Evolutionary conservation across 2,329 filamentous ascomycete genomes (phyloP).

Genomic region (Pseudocercospora pini-densiflorae): DNA sequence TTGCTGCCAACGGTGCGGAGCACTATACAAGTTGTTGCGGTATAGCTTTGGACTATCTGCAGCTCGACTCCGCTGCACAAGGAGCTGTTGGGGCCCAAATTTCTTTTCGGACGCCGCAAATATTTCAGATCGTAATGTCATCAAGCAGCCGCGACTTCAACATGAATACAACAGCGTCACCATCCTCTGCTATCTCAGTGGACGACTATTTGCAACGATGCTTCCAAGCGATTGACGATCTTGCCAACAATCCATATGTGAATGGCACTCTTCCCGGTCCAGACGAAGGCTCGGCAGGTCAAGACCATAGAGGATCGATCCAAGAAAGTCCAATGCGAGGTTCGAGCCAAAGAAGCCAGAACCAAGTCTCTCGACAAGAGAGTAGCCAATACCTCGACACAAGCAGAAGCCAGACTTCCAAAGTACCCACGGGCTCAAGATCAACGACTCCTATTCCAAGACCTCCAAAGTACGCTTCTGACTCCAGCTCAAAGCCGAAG

Average conservation of each 20-base stretch:
- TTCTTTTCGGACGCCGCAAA: neutral
- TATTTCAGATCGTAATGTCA: neutral
- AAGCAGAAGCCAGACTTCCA: slow-evolving; percentile 4
- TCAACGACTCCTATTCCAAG: neutral
- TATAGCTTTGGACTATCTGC: neutral
- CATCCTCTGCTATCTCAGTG: neutral
- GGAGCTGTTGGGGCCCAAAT: neutral
- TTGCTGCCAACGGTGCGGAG: neutral
- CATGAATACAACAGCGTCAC: neutral
- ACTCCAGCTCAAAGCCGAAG: slow-evolving; percentile 2
- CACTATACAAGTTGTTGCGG: neutral
- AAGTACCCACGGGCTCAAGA: neutral
- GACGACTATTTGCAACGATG: slow-evolving; percentile 9
- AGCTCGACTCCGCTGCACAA: neutral
- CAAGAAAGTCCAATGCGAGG: slow-evolving; percentile 5
- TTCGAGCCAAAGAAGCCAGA: slow-evolving; percentile 1
- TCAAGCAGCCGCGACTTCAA: slow-evolving; percentile 3
- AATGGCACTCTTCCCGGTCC: slow-evolving; percentile 9
- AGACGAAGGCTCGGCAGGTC: neutral
- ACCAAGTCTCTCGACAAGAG: neutral
- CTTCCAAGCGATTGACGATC: slow-evolving; percentile 8
- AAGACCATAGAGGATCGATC: neutral
- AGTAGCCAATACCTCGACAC: slow-evolving; percentile 2
- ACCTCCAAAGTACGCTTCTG: neutral
- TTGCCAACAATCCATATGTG: slow-evolving; percentile 9